phyloP scores from a whole-genome alignment of 2,329 filamentous ascomycete species.

The Fusarium sp. region DNA sequence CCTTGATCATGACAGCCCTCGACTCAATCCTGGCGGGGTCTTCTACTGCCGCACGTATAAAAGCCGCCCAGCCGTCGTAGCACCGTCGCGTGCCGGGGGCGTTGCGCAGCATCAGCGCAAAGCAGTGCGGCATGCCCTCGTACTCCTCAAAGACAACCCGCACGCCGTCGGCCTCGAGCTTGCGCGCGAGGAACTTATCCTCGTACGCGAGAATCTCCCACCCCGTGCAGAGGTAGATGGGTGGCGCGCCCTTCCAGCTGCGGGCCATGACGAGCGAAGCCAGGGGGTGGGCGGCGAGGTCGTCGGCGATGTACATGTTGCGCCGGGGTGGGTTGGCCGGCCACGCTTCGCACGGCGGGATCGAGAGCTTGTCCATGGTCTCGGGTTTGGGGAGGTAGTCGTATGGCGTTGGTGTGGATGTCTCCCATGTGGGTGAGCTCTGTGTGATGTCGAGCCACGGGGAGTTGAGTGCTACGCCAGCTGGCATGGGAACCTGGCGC shows the following conservation, averaged over 20 bases:
- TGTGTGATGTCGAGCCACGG: constrained; percentile 79
- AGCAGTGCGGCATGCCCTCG: constrained; percentile 84
- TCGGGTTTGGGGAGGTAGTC: constrained; percentile 63
- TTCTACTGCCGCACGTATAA: constrained; percentile 59
- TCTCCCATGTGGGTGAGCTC: constrained; percentile 53
- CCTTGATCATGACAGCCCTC: constrained; percentile 59
- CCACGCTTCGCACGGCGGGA: constrained; percentile 65
- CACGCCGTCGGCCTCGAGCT: constrained; percentile 67
- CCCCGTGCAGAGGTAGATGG: constrained; percentile 75
- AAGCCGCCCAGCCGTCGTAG: constrained; percentile 65
- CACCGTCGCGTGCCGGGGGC: constrained; percentile 61
- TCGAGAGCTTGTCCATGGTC: constrained; percentile 42
- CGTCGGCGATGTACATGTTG: constrained; percentile 66
- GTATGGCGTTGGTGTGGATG: constrained; percentile 44
- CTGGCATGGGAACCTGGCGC: constrained; percentile 72
- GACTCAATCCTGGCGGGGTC: constrained; percentile 50
- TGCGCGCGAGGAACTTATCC: constrained; percentile 67
- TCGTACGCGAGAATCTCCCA: constrained; percentile 80
- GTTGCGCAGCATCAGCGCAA: constrained; percentile 66
- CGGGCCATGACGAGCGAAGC: constrained; percentile 68
- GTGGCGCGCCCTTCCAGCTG: constrained; percentile 71
- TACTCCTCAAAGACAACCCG: constrained; percentile 75
- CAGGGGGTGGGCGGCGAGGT: constrained; percentile 71
- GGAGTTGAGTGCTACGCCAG: constrained; percentile 69
- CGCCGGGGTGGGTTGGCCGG: constrained; percentile 64